These are phyloP conservation scores for Aspergillus asperescens DNA, from an alignment of 495 filamentous ascomycete species.

Conservation along the genomic window DNA sequence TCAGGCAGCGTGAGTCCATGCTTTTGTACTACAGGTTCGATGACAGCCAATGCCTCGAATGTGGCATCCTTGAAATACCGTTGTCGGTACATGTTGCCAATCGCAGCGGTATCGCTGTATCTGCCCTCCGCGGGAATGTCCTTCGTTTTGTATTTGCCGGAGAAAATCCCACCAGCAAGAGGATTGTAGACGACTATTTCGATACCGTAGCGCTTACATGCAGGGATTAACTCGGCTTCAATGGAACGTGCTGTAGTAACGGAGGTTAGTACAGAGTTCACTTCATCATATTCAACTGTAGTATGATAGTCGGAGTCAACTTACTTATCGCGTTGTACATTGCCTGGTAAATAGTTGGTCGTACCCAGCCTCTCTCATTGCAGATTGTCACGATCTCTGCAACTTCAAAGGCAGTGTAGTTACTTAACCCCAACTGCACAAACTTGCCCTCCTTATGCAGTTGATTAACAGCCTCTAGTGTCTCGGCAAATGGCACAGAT, in stretches of 20 bases:
- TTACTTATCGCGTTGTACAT: slow-evolving; percentile 59
- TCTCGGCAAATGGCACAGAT: slow-evolving; percentile 70
- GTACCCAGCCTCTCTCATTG: slow-evolving; percentile 66
- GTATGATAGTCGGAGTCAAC: slow-evolving; percentile 38
- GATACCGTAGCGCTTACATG: slow-evolving; percentile 77
- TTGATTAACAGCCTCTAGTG: slow-evolving; percentile 69
- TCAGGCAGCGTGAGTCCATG: slow-evolving; percentile 77
- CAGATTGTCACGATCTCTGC: slow-evolving; percentile 84
- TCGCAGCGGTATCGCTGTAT: slow-evolving; percentile 52
- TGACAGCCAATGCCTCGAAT: slow-evolving; percentile 67
- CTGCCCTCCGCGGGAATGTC: slow-evolving; percentile 66
- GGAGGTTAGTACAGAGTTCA: slow-evolving; percentile 54
- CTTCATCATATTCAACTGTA: slow-evolving; percentile 33
- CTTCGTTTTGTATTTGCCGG: slow-evolving; percentile 73
- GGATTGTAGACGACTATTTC: slow-evolving; percentile 93
- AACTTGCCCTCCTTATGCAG: slow-evolving; percentile 88
- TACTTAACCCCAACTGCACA: slow-evolving; percentile 71
- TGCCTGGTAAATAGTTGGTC: slow-evolving; percentile 59
- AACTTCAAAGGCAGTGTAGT: slow-evolving; percentile 86
- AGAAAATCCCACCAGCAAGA: slow-evolving; percentile 75
- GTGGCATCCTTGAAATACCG: slow-evolving; percentile 78
- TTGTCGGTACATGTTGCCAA: slow-evolving; percentile 63
- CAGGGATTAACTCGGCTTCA: slow-evolving; percentile 73
- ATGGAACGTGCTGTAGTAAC: slow-evolving; percentile 55
- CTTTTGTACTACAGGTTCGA: slow-evolving; percentile 70